A percentile compares a stretch with the other conserved stretches of the same genome.
Conservation (phyloP, 352 stramenopile species). For the Peronospora belbahrii region DNA sequence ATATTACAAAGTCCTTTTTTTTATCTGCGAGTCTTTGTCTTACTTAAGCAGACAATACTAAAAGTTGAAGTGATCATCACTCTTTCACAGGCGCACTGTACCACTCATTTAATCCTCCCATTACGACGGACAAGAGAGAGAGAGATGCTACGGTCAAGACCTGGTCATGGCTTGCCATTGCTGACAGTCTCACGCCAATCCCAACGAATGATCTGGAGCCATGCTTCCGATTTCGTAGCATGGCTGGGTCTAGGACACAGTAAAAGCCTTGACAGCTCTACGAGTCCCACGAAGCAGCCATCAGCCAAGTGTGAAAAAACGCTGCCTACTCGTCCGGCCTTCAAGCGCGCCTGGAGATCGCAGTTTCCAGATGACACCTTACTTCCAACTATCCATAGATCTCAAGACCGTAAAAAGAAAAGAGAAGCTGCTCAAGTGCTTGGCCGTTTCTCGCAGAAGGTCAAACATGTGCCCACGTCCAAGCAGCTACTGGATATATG, state of each 20-base stretch:
- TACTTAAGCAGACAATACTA: no score
- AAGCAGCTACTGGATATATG: conserved; percentile 25
- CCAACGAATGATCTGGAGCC: conserved; percentile 31
- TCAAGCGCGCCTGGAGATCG: conserved; percentile 11
- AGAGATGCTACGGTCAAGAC: conserved; percentile 21
- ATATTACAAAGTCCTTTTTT: no score
- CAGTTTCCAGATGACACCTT: not conserved
- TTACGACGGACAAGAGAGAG: no score
- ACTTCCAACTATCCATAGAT: conserved; percentile 2
- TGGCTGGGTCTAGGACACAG: conserved; percentile 25
- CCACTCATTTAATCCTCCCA: not conserved
- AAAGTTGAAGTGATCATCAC: no score
- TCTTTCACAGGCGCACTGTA: not conserved
- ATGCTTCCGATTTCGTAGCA: conserved; percentile 26
- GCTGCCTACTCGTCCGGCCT: conserved; percentile 2
- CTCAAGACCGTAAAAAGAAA: conserved; percentile 1
- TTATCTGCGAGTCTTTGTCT: no score
- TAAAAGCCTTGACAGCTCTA: not conserved
- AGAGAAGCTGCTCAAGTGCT: conserved; percentile 9
- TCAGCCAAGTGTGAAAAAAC: not conserved
- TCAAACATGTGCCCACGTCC: conserved; percentile 5
- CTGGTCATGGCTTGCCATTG: conserved; percentile 1
- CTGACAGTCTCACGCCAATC: conserved; percentile 5
- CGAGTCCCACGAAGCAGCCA: not conserved
- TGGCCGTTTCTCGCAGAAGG: conserved; percentile 19